Base-by-base conservation (phyloP, 306 rosid species). In the Fagus sylvatica region DNA sequence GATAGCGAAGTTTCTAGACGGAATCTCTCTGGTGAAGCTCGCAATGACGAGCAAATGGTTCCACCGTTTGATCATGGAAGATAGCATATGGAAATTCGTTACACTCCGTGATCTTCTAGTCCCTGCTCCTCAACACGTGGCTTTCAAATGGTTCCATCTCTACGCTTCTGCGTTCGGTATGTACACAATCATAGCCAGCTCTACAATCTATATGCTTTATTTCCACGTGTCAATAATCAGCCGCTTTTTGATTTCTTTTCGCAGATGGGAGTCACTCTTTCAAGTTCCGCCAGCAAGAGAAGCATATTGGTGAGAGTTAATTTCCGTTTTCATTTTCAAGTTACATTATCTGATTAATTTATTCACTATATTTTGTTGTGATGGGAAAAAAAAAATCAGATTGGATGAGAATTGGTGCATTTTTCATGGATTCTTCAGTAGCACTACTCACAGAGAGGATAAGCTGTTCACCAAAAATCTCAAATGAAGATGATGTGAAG, bases 361-460 rank as follows among this genome's bases (percentile, higher is more conserved):
- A 56, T 53, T 71, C 11, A 32, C 78, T 69, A 53, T 57, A 73
- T 56, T 62, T 13, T 56, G 36, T 57, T 72, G 79, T 22, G 62
- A 48, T 78, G 76, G 51, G 40, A 43, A 59, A 22, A 22, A 22
- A 22, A 22, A 22, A 62, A 59, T 56, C 90, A 96, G 99, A 96
- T 76, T 93, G 97, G 98, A 96, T 87, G 98, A 91, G 99, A 0
- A 93, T 96, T 46, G 99, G 98, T 5, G 99, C 99, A 60, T 93
- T 93, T 83, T 88, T 75, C 59, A 66, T 93, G 69, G 98, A 89
- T 53, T 88, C 97, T 81, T 80, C 98, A 53, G 87, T 69, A 46
- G 97, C 87, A 64, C 72, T 95, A 49, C 80, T 93, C 57, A 83
- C 98, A 17, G 98, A 95, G 79, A 86, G 84, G 84, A 78, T 86